These are phyloP conservation scores for Boletus bicolor DNA, from an alignment of 768 basidiomycete genomes.

Conservation along the genomic window DNA sequence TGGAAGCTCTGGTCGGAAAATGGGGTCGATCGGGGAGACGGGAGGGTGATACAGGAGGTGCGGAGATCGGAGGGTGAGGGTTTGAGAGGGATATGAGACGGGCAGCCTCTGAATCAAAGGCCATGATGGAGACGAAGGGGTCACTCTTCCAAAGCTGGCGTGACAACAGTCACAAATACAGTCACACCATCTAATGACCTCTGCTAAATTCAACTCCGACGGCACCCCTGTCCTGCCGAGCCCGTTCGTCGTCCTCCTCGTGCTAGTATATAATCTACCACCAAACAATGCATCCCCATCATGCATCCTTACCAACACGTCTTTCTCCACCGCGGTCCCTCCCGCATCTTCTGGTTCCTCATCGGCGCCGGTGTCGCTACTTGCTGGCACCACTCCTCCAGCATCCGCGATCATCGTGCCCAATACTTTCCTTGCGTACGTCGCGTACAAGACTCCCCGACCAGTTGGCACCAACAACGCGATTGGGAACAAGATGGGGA, in stretches of 20 bases:
- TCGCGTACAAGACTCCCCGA: conserved; percentile 13
- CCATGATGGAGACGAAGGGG: conserved; percentile 17
- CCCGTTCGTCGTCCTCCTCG: conserved; percentile 17
- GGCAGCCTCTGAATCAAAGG: conserved; percentile 29
- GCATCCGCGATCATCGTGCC: conserved; percentile 41
- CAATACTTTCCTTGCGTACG: conserved; percentile 31
- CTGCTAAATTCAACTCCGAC: conserved; percentile 10
- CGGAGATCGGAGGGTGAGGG: conserved; percentile 30
- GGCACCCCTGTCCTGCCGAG: conserved; percentile 24
- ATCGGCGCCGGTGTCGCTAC: conserved; percentile 48
- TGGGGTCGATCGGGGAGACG: conserved; percentile 49
- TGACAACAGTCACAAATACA: conserved; percentile 24
- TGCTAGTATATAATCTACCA: conserved; percentile 13
- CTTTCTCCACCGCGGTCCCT: conserved; percentile 39
- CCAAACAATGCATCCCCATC: neutral
- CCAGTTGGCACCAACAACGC: conserved; percentile 24
- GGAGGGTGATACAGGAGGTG: conserved; percentile 29
- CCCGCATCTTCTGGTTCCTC: conserved; percentile 67
- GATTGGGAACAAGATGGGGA: conserved; percentile 50
- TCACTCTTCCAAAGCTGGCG: conserved; percentile 4
- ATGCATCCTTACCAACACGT: conserved; percentile 26
- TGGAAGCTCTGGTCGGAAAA: conserved; percentile 64
- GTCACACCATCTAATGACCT: neutral
- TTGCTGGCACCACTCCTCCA: conserved; percentile 38
- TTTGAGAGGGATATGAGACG: conserved; percentile 14